These are phyloP conservation scores for Hypocrella siamensis DNA, from an alignment of 2,329 filamentous ascomycete genomes.

Conservation along the genomic window DNA sequence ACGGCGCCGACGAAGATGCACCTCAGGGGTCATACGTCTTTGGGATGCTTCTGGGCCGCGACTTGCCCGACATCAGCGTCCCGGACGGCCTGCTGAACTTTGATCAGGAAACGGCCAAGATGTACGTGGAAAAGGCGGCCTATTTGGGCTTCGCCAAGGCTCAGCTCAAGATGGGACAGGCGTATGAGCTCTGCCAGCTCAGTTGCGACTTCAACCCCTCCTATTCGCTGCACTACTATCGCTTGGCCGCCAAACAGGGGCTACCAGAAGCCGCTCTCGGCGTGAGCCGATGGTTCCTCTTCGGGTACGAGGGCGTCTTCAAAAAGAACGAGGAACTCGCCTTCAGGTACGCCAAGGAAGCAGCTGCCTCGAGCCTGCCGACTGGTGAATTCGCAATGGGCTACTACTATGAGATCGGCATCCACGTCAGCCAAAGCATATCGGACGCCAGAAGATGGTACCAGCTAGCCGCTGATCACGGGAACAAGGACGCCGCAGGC, in stretches of 20 bases:
- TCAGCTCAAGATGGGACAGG: conserved; percentile 92
- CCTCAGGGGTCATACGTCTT: conserved; percentile 92
- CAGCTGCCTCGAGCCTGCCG: conserved; percentile 63
- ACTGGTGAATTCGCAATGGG: conserved; percentile 95
- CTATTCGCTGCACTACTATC: conserved; percentile 89
- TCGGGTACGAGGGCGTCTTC: conserved; percentile 83
- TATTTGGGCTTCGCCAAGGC: conserved; percentile 93
- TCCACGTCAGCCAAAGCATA: conserved; percentile 72
- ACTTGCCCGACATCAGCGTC: conserved; percentile 78
- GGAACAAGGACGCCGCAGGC: conserved; percentile 74
- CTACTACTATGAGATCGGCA: conserved; percentile 95
- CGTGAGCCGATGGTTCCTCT: conserved; percentile 97
- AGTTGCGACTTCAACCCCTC: conserved; percentile 91
- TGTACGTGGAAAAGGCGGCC: conserved; percentile 92
- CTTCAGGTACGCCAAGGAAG: conserved; percentile 78
- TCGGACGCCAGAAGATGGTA: conserved; percentile 82
- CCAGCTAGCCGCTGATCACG: conserved; percentile 71
- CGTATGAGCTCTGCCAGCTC: conserved; percentile 85
- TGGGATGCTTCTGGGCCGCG: conserved; percentile 82
- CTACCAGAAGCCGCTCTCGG: conserved; percentile 89
- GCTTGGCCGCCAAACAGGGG: conserved; percentile 78
- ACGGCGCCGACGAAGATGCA: conserved; percentile 86
- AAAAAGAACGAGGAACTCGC: conserved; percentile 91
- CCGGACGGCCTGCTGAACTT: conserved; percentile 54
- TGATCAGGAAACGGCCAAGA: conserved; percentile 57